A percentile compares a stretch with the other conserved stretches of the same genome.
Conservation (phyloP, 371 early-diverging fungal genomes). For the Dentiscutata heterogama region DNA sequence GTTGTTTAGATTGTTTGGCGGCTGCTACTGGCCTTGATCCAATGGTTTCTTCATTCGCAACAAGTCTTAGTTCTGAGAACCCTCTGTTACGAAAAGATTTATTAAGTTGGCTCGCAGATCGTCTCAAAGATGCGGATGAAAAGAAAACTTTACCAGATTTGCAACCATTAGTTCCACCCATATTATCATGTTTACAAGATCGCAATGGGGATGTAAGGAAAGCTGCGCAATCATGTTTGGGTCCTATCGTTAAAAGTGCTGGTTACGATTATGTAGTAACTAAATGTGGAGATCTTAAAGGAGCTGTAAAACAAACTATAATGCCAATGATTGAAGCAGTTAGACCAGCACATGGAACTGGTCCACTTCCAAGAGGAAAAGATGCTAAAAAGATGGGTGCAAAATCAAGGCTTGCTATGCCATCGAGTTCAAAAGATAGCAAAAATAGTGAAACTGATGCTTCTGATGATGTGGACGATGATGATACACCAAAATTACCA, state of each 20-base stretch:
- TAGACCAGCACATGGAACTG: constrained; percentile 51
- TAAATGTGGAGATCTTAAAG: constrained; percentile 73
- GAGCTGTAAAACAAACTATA: constrained; percentile 74
- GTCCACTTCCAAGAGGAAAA: constrained; percentile 43
- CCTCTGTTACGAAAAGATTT: constrained; percentile 90
- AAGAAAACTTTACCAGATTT: constrained; percentile 65
- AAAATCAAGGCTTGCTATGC: constrained; percentile 42
- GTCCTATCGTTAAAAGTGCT: constrained; percentile 64
- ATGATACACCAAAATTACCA: constrained; percentile 27
- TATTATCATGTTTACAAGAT: constrained; percentile 88
- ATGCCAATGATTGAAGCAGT: constrained; percentile 78
- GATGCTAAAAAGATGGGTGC: constrained; percentile 46
- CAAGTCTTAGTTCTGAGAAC: constrained; percentile 77
- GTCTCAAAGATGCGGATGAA: constrained; percentile 52
- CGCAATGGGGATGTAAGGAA: constrained; percentile 92
- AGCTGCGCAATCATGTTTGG: constrained; percentile 77
- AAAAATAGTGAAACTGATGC: constrained; percentile 45
- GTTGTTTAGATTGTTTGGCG: constrained; percentile 76
- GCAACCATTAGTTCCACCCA: constrained; percentile 69
- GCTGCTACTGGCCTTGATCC: constrained; percentile 74
- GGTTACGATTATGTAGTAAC: constrained; percentile 71
- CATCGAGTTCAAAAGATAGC: constrained; percentile 52
- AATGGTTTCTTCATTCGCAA: constrained; percentile 72
- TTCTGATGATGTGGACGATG: constrained; percentile 36
- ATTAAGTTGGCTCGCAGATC: constrained; percentile 77